Evolutionary conservation across 2,329 filamentous ascomycete genomes (phyloP).

Genomic region (Daldinia sp.): DNA sequence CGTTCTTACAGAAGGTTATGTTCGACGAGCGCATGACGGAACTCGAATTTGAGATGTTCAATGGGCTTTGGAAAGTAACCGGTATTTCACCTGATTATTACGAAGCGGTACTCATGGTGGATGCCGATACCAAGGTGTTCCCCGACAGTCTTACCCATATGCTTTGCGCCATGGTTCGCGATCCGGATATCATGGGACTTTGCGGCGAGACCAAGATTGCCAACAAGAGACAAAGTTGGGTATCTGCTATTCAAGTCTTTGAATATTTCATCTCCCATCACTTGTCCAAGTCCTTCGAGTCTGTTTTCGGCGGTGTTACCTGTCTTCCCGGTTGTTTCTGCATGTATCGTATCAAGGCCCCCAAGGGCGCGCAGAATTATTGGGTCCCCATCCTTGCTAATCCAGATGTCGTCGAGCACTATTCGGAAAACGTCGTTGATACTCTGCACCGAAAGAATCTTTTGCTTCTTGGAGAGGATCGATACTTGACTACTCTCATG

Average conservation of each 20-base stretch:
- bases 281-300: slow-evolving; percentile 96
- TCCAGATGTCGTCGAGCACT: slow-evolving; percentile 98
- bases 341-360: slow-evolving; percentile 99
- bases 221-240: slow-evolving; percentile 95
- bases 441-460: slow-evolving; percentile 98
- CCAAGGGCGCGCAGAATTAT: slow-evolving; percentile 98
- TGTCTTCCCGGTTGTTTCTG: slow-evolving; percentile 99
- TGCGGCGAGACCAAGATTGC: slow-evolving; percentile 99
- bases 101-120: slow-evolving; percentile 98
- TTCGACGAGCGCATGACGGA: slow-evolving; percentile 99
- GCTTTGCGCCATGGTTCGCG: slow-evolving; percentile 98
- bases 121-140: slow-evolving; percentile 99
- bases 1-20: slow-evolving; percentile 99
- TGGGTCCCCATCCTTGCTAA: slow-evolving; percentile 99
- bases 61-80: slow-evolving; percentile 97
- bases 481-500: slow-evolving; percentile 97
- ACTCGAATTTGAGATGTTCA: slow-evolving; percentile 99
- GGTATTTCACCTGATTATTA: slow-evolving; percentile 99
- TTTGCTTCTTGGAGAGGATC: slow-evolving; percentile 93
- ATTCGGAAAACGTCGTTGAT: slow-evolving; percentile 98
- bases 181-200: slow-evolving; percentile 98
- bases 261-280: slow-evolving; percentile 99
- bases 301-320: slow-evolving; percentile 98
- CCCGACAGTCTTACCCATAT: slow-evolving; percentile 98
- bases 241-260: slow-evolving; percentile 98